phyloP scores from a whole-genome alignment of 306 rosid species.

The Malus sieversii region DNA sequence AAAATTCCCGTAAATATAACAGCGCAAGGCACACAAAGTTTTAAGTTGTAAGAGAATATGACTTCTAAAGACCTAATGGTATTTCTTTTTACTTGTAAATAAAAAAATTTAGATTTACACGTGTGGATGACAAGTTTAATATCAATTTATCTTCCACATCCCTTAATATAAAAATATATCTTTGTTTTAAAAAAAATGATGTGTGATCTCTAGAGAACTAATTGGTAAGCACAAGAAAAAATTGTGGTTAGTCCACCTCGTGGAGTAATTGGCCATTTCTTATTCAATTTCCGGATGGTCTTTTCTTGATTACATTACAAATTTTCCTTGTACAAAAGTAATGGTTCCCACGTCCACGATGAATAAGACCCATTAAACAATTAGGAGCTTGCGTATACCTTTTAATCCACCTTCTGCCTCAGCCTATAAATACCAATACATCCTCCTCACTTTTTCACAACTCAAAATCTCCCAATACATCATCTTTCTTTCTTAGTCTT shows the following conservation, averaged over 20 bases:
- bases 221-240: too few species aligned
- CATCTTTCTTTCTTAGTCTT: too few species aligned
- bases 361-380: background rate
- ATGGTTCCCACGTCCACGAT: background rate
- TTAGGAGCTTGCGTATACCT: background rate
- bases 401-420: too few species aligned
- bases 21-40: background rate
- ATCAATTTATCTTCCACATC: too few species aligned
- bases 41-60: too few species aligned
- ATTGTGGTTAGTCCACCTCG: background rate
- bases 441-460: background rate
- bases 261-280: background rate
- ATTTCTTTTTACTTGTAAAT: too few species aligned
- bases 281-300: background rate
- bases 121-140: too few species aligned
- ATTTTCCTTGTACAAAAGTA: too few species aligned
- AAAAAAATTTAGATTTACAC: too few species aligned
- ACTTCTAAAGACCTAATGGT: fast-evolving
- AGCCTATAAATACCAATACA: background rate
- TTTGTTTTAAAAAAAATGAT: too few species aligned
- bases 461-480: background rate
- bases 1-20: background rate
- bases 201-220: too few species aligned
- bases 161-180: too few species aligned
- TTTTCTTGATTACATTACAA: background rate